These are phyloP conservation scores for Vigna unguiculata DNA, from an alignment of 306 rosid genomes.

Conservation along the genomic window DNA sequence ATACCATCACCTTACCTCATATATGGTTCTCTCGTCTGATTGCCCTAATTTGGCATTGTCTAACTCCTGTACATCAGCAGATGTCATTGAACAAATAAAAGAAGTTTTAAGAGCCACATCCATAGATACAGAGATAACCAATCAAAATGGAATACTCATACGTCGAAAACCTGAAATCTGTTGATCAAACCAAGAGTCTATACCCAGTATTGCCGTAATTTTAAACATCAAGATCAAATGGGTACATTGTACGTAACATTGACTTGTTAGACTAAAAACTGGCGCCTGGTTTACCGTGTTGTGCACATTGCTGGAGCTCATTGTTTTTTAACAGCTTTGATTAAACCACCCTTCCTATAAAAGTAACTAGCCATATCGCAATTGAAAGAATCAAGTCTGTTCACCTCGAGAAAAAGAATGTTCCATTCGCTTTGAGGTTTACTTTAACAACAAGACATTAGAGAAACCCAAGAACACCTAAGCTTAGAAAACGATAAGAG, in stretches of 20 bases:
- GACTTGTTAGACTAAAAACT: not conserved
- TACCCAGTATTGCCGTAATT: not conserved
- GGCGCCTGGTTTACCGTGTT: not conserved
- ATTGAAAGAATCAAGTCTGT: not conserved
- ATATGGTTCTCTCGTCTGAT: constrained; percentile 90
- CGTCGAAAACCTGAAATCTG: not conserved
- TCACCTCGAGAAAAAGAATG: not conserved
- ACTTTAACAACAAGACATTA: constrained; percentile 14
- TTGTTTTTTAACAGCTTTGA: not conserved
- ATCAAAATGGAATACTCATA: not conserved
- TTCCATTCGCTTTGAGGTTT: not conserved
- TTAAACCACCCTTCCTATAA: not conserved
- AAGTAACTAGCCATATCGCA: not conserved
- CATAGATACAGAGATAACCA: not conserved
- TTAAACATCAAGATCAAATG: constrained; percentile 6
- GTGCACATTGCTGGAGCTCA: not conserved
- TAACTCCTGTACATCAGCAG: constrained; percentile 62
- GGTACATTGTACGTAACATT: not conserved
- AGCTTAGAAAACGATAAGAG: not conserved
- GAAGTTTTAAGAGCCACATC: not conserved
- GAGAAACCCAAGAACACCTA: not conserved
- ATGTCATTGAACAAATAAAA: constrained; percentile 26
- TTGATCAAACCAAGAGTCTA: constrained; percentile 18
- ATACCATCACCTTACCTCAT: constrained; percentile 75
- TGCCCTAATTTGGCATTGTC: constrained; percentile 74